Conservation (phyloP, 2,329 filamentous ascomycete species). For the Pseudogymnoascus sp. region DNA sequence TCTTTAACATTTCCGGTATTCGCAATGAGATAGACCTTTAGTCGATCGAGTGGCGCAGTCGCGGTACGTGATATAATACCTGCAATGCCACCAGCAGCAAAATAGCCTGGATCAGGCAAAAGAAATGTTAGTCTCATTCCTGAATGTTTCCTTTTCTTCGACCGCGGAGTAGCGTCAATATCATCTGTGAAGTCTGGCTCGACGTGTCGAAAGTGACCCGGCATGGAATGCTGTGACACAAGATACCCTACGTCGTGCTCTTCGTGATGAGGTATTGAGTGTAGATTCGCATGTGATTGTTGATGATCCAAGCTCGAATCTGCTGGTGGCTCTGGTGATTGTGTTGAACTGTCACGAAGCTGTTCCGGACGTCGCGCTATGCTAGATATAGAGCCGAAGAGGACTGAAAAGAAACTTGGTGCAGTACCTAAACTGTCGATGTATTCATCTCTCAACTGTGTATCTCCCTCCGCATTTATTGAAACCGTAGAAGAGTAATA, state of each 20-base stretch:
- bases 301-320: constrained; percentile 4
- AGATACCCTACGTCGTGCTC: not conserved
- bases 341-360: constrained; percentile 15
- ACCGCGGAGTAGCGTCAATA: constrained; percentile 5
- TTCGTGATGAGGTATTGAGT: not conserved
- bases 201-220: constrained; percentile 1
- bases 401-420: constrained; percentile 55
- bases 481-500: constrained; percentile 88
- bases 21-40: constrained; percentile 96
- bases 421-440: constrained; percentile 90
- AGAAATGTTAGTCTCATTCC: constrained; percentile 22
- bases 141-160: constrained; percentile 14
- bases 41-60: constrained; percentile 88
- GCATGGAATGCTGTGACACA: not conserved
- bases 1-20: constrained; percentile 61
- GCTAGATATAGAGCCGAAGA: constrained; percentile 69
- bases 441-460: constrained; percentile 80
- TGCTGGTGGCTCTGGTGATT: constrained; percentile 4
- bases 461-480: constrained; percentile 89
- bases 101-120: constrained; percentile 89
- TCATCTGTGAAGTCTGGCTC: constrained; percentile 12
- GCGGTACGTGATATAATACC: constrained; percentile 92
- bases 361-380: constrained; percentile 41
- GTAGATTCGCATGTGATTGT: not conserved
- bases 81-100: constrained; percentile 87